These are phyloP conservation scores for Phytopythium litorale DNA, from an alignment of 352 stramenopile genomes.

Conservation along the genomic window DNA sequence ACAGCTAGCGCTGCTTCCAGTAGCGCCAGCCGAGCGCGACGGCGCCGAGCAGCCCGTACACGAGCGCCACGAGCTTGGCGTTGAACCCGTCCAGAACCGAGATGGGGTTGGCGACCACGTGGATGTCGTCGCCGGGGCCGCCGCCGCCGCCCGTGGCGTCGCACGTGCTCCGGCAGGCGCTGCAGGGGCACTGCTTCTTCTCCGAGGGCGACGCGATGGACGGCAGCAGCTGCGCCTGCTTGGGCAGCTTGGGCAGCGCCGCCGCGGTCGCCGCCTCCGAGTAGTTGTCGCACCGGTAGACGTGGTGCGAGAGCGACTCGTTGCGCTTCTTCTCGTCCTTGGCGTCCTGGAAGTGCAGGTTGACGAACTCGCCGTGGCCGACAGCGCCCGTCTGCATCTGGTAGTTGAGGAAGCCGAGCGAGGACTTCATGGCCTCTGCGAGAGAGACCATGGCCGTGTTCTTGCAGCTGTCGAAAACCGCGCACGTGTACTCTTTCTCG, in stretches of 20 bases:
- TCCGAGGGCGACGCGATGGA: constrained; percentile 53
- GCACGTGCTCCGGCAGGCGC: constrained; percentile 63
- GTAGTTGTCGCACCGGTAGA: constrained; percentile 79
- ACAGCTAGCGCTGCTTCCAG: constrained; percentile 18
- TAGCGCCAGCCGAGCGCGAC: constrained; percentile 36
- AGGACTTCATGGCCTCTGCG: constrained; percentile 73
- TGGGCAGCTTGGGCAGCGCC: constrained; percentile 36
- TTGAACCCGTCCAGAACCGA: constrained; percentile 64
- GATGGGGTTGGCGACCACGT: constrained; percentile 64
- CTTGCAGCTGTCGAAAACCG: constrained; percentile 83
- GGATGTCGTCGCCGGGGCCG: constrained; percentile 31
- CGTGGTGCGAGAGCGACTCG: constrained; percentile 45
- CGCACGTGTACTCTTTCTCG: constrained; percentile 65
- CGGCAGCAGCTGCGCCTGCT: constrained; percentile 58
- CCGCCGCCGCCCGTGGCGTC: constrained; percentile 33
- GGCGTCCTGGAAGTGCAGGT: constrained; percentile 56
- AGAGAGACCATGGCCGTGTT: constrained; percentile 79
- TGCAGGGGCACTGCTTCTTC: constrained; percentile 74
- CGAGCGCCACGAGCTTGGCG: constrained; percentile 44
- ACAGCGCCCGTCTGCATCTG: constrained; percentile 86
- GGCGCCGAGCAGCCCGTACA: constrained; percentile 49
- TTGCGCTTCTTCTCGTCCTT: constrained; percentile 12
- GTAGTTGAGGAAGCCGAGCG: constrained; percentile 86
- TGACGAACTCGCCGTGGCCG: constrained; percentile 86
- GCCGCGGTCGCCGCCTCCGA: constrained; percentile 35